These are phyloP conservation scores for Bolboschoenoplectus hybrid DNA, from an alignment of 202 grass and related monocot genomes.

Conservation along the genomic window DNA sequence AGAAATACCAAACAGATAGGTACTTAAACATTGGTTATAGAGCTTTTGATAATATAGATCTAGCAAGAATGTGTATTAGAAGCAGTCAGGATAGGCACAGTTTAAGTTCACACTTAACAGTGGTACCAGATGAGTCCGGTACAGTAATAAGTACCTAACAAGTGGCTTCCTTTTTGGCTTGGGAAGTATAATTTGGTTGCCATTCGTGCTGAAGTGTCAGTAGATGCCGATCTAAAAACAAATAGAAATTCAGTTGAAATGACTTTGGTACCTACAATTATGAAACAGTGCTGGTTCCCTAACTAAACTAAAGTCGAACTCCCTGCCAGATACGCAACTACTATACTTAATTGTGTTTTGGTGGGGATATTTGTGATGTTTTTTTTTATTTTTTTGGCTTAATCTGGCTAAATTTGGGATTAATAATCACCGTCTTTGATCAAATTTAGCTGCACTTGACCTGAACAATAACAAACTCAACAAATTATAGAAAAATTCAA, in stretches of 20 bases:
- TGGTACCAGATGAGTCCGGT: not conserved
- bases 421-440: not conserved
- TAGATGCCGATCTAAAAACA: not conserved
- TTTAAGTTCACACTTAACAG: not conserved
- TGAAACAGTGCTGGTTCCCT: not conserved
- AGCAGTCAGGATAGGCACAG: not conserved
- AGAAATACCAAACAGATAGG: conserved; percentile 37
- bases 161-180: not conserved
- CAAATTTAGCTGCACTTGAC: not conserved
- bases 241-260: not conserved
- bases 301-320: not conserved
- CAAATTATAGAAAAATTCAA: conserved; percentile 5
- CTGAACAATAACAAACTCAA: not conserved
- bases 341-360: not conserved
- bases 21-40: not conserved
- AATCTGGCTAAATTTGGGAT: not conserved
- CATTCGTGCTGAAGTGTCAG: not conserved
- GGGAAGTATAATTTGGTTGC: not conserved
- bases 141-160: not conserved
- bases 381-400: not conserved
- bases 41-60: not conserved
- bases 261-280: not conserved
- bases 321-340: not conserved
- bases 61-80: not conserved
- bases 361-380: not conserved